A percentile compares a stretch with the other conserved stretches of the same genome.
phyloP scores from a whole-genome alignment of 257 asterid genomes.

The Solanum dulcamara region DNA sequence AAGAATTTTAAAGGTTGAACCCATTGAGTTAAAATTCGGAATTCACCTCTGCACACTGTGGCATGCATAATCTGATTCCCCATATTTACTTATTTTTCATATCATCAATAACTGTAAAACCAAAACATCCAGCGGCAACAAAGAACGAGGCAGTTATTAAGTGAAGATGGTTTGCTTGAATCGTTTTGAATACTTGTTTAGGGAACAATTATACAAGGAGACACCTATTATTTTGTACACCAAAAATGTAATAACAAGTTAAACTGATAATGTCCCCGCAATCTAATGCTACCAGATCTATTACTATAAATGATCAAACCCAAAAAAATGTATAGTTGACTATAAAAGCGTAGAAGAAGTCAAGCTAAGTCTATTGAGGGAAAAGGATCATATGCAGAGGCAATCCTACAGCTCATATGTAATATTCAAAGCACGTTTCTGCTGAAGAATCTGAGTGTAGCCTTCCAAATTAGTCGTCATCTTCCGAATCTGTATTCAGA shows the following conservation, averaged over 20 bases:
- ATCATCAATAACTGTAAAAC: neutral
- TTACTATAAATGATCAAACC: neutral
- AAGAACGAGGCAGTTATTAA: neutral
- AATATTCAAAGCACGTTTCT: neutral
- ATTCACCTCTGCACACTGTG: neutral
- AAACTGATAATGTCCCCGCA: neutral
- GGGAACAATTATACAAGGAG: neutral
- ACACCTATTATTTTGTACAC: constrained; percentile 1
- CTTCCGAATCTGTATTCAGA: constrained; percentile 2
- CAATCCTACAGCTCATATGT: neutral
- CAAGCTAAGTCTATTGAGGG: neutral
- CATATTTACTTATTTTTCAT: neutral
- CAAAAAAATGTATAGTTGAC: neutral
- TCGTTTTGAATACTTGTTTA: neutral
- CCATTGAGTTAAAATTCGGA: neutral
- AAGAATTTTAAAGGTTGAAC: neutral
- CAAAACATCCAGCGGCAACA: neutral
- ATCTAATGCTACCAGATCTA: neutral
- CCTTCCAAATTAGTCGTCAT: neutral
- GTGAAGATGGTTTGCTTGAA: neutral
- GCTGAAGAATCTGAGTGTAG: neutral
- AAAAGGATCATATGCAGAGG: neutral
- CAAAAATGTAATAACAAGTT: neutral
- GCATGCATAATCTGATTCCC: neutral
- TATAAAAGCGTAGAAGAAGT: neutral